Evolutionary conservation across 441 rosid species (phyloP).

Genomic region (Hura crepitans): DNA sequence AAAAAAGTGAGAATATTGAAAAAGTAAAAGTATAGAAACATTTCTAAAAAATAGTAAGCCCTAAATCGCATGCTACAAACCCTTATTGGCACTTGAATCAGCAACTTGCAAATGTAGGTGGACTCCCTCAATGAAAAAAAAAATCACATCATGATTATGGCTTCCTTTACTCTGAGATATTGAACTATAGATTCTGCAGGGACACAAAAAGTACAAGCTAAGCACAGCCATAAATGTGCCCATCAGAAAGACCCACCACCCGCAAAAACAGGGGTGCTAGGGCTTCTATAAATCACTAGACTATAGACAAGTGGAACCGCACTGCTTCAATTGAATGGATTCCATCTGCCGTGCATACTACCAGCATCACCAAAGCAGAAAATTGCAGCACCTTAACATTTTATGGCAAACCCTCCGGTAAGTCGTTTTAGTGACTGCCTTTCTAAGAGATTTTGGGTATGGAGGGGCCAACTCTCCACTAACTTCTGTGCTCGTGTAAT

Average conservation of each 20-base stretch:
- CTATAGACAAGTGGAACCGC: too few species aligned
- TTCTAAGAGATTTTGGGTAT: conserved; percentile 23
- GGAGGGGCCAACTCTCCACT: conserved; percentile 32
- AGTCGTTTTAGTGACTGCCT: conserved; percentile 28
- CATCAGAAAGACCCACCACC: conserved; percentile 41
- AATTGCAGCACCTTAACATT: conserved; percentile 24
- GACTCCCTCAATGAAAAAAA: neutral
- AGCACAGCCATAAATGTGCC: conserved; percentile 25
- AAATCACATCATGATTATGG: too few species aligned
- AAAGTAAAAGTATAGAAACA: too few species aligned
- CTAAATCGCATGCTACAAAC: too few species aligned
- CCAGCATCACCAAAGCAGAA: conserved; percentile 29
- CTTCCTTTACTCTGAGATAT: too few species aligned
- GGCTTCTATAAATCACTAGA: conserved; percentile 8
- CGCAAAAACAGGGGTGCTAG: conserved; percentile 32
- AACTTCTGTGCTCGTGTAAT: conserved; percentile 31
- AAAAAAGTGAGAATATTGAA: too few species aligned
- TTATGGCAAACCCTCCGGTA: conserved; percentile 12
- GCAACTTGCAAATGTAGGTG: too few species aligned
- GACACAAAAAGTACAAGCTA: conserved; percentile 14
- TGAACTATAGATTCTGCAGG: conserved; percentile 15
- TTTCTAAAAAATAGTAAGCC: too few species aligned
- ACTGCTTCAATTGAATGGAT: conserved; percentile 23
- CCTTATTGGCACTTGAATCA: too few species aligned
- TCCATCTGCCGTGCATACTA: conserved; percentile 36